phyloP scores from a whole-genome alignment of 441 rosid species.

The Erodium moschatum region DNA sequence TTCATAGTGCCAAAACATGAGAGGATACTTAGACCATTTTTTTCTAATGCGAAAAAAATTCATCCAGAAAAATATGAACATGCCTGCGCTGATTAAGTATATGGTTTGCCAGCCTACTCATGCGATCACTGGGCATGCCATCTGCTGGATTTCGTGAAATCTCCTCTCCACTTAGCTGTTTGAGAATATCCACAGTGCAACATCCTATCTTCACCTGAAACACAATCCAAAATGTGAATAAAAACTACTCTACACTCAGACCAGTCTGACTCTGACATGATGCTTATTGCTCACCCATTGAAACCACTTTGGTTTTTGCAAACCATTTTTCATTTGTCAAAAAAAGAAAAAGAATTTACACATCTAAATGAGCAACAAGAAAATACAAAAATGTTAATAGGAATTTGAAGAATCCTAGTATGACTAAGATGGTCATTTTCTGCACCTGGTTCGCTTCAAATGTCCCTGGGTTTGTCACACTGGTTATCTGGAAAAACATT shows the following conservation, averaged over 20 bases:
- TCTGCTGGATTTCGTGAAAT: conserved; percentile 52
- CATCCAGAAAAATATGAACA: conserved; percentile 12
- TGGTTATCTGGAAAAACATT: conserved; percentile 40
- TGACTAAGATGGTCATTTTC: background rate
- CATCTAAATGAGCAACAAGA: conserved; percentile 3
- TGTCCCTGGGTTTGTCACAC: conserved; percentile 72
- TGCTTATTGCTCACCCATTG: background rate
- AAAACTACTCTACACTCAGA: background rate
- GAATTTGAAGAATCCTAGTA: background rate
- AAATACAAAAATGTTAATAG: background rate
- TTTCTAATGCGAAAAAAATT: conserved; percentile 6
- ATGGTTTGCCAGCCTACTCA: conserved; percentile 76
- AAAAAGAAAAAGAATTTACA: background rate
- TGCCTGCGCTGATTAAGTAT: conserved; percentile 71
- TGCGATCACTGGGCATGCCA: conserved; percentile 61
- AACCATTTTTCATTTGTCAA: background rate
- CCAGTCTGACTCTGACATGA: background rate
- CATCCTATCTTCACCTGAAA: conserved; percentile 84
- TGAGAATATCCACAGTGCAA: conserved; percentile 80
- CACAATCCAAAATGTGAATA: conserved; percentile 13
- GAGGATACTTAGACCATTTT: conserved; percentile 6
- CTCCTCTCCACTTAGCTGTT: conserved; percentile 87
- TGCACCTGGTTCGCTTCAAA: conserved; percentile 77
- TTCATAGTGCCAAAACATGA: background rate
- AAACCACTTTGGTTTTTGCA: background rate